A percentile compares a stretch with the other conserved stretches of the same genome.
phyloP scores from a whole-genome alignment of 1,139 yeast genomes.

The Debaryomyces sp. region DNA sequence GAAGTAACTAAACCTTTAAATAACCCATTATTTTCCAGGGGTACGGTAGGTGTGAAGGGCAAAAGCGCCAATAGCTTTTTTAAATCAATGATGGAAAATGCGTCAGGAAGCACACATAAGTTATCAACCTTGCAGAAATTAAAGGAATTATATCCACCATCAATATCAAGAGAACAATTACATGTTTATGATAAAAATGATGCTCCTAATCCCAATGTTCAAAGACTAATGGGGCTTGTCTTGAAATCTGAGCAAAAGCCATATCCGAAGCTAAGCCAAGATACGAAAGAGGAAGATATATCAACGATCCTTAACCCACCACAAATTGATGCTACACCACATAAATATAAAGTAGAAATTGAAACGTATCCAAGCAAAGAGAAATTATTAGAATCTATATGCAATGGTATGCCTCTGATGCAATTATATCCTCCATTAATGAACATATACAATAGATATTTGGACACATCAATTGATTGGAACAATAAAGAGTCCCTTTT shows the following conservation, averaged over 20 bases:
- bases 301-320: neutral
- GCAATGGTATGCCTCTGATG: neutral
- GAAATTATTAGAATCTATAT: neutral
- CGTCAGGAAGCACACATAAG: slow-evolving; percentile 21
- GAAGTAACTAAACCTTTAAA: slow-evolving; percentile 24
- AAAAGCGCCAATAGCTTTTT: slow-evolving; percentile 18
- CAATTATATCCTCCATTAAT: slow-evolving; percentile 18
- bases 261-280: neutral
- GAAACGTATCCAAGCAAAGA: slow-evolving; percentile 1
- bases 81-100: slow-evolving; percentile 28
- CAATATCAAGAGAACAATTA: slow-evolving; percentile 18
- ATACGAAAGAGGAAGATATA: neutral
- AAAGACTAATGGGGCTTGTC: neutral
- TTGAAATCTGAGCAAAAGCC: neutral
- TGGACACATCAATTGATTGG: neutral
- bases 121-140: slow-evolving; percentile 26
- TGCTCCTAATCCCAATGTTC: neutral
- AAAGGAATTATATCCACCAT: slow-evolving; percentile 26
- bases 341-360: neutral
- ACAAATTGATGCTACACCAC: neutral
- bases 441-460: slow-evolving; percentile 24
- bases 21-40: slow-evolving; percentile 13
- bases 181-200: slow-evolving; percentile 21
- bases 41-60: slow-evolving; percentile 10
- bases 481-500: slow-evolving; percentile 14